Percentiles rank a stretch among this genome's conserved stretches.
phyloP scores from a whole-genome alignment of 2,329 filamentous ascomycete genomes.

The Apiospora malaysiana region DNA sequence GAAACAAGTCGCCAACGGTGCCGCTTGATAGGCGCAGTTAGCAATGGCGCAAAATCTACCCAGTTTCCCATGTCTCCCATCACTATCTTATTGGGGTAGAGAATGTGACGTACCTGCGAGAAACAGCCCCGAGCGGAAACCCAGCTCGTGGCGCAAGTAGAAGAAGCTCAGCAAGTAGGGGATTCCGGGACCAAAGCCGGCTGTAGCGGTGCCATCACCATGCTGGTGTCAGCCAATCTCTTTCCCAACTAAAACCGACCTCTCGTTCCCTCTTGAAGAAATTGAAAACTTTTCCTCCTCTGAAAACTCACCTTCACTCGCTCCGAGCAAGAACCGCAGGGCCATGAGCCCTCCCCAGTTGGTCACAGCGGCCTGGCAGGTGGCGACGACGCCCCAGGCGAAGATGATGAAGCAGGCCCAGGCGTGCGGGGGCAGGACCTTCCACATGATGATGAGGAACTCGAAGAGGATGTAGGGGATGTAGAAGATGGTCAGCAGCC shows the following conservation, averaged over 20 bases:
- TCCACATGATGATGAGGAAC: slow-evolving; percentile 50
- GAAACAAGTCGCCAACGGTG: slow-evolving; percentile 72
- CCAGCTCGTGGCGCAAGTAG: slow-evolving; percentile 51
- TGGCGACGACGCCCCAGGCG: slow-evolving; percentile 39
- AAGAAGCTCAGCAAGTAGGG: slow-evolving; percentile 44
- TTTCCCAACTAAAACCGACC: too few species aligned
- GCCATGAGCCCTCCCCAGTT: slow-evolving; percentile 40
- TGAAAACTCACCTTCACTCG: slow-evolving; percentile 33
- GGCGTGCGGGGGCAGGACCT: slow-evolving; percentile 46
- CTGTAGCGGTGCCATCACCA: neutral
- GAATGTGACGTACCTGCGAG: slow-evolving; percentile 31
- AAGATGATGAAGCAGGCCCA: neutral
- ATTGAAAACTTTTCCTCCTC: neutral
- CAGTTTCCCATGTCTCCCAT: neutral
- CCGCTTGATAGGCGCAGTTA: slow-evolving; percentile 38
- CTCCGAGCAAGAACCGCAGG: slow-evolving; percentile 40
- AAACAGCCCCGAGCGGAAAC: slow-evolving; percentile 44
- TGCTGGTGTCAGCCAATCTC: neutral
- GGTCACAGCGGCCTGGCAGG: slow-evolving; percentile 38
- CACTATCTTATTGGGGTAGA: too few species aligned
- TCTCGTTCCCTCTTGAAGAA: neutral
- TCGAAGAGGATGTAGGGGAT: slow-evolving; percentile 52
- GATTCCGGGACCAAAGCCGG: slow-evolving; percentile 41
- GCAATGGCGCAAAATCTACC: neutral
- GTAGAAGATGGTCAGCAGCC: slow-evolving; percentile 52